Percentiles rank a stretch among this genome's conserved stretches.
Evolutionary conservation across 441 rosid genomes (phyloP).

Genomic region (Rhodomyrtus psidioides): DNA sequence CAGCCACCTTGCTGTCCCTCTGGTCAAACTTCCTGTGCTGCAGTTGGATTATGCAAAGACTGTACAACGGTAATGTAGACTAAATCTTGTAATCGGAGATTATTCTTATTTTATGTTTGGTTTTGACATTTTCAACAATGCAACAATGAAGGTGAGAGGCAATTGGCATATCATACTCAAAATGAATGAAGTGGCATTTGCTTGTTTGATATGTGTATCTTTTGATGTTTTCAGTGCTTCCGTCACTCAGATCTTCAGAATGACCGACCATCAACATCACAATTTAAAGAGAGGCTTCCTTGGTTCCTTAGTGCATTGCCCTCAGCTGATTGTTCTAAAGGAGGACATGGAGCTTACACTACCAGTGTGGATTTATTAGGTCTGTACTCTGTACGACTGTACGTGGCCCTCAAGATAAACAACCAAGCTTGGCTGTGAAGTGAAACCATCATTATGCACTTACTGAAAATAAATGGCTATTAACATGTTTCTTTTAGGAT

Average conservation of each 20-base stretch:
- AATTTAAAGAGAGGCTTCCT: conserved; percentile 90
- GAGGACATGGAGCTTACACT: conserved; percentile 97
- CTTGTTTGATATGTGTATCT: background rate
- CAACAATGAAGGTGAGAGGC: background rate
- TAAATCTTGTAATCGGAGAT: background rate
- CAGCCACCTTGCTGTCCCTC: conserved; percentile 91
- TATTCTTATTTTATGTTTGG: background rate
- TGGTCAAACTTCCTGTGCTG: conserved; percentile 46
- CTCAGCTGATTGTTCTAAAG: conserved; percentile 98
- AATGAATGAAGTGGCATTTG: background rate
- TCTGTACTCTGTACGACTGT: conserved; percentile 5
- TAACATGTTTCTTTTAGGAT: conserved; percentile 37
- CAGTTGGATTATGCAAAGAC: conserved; percentile 81
- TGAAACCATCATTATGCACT: background rate
- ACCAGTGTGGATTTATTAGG: conserved; percentile 86
- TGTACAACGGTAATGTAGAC: conserved; percentile 80
- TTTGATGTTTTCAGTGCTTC: conserved; percentile 64
- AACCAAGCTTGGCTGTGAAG: background rate
- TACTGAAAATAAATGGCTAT: background rate
- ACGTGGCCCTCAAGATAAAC: background rate
- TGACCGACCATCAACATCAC: conserved; percentile 85
- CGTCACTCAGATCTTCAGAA: conserved; percentile 79
- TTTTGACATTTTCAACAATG: background rate
- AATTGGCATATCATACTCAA: background rate
- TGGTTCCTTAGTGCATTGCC: conserved; percentile 96